Percentiles rank a stretch among this genome's conserved stretches.
Evolutionary conservation across 1,284 basidiomycete genomes (phyloP).

Genomic region (Athelia psychrophila): DNA sequence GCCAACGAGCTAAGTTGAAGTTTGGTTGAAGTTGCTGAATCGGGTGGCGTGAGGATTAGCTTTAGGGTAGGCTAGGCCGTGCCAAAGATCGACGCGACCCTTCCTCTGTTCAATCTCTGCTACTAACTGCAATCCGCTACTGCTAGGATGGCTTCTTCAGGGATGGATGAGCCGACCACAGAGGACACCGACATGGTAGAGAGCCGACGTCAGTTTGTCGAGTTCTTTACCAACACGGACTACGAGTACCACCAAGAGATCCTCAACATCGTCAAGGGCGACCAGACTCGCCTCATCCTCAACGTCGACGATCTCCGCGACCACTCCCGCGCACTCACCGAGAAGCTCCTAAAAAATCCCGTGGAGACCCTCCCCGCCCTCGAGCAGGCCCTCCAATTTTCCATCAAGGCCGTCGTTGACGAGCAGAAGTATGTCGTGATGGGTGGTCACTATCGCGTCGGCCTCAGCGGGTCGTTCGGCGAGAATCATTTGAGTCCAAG

Average conservation of each 20-base stretch:
- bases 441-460: constrained; percentile 81
- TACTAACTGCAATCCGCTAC: neutral
- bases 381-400: constrained; percentile 78
- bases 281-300: constrained; percentile 88
- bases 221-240: constrained; percentile 84
- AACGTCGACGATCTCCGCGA: constrained; percentile 97
- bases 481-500: constrained; percentile 98
- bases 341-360: constrained; percentile 87
- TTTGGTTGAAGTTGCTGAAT: too few relatives aligned
- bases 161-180: constrained; percentile 55
- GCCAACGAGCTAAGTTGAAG: too few relatives aligned
- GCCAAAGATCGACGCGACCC: constrained; percentile 13
- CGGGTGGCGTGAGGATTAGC: too few relatives aligned
- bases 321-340: constrained; percentile 81
- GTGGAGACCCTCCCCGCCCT: constrained; percentile 91
- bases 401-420: constrained; percentile 79
- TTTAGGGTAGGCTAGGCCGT: neutral
- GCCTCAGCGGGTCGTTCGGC: constrained; percentile 98
- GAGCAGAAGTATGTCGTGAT: constrained; percentile 81
- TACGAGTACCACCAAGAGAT: constrained; percentile 89
- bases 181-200: constrained; percentile 76
- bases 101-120: too few relatives aligned
- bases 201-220: constrained; percentile 78
- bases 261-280: constrained; percentile 79
- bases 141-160: constrained; percentile 46